phyloP scores from a whole-genome alignment of 2,329 filamentous ascomycete species.

The Paecilomyces dactylethromorphus region DNA sequence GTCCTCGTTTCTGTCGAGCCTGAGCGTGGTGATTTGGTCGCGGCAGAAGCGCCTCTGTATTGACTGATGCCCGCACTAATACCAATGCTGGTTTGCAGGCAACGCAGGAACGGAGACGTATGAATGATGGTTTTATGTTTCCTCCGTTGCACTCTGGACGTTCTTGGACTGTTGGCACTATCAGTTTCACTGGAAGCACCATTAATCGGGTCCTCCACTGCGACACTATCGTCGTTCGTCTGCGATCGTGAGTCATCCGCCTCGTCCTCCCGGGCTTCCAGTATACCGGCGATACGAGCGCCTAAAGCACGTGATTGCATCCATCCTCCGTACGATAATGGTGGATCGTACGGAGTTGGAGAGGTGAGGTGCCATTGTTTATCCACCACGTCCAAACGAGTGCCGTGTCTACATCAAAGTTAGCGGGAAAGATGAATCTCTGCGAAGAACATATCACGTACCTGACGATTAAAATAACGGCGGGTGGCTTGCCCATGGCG shows the following conservation, averaged over 20 bases:
- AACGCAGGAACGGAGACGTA: slow-evolving; percentile 88
- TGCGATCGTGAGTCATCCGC: slow-evolving; percentile 22
- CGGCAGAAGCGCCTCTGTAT: slow-evolving; percentile 15
- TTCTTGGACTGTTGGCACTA: background rate
- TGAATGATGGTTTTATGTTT: slow-evolving; percentile 79
- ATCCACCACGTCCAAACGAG: slow-evolving; percentile 88
- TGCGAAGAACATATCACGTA: slow-evolving; percentile 10
- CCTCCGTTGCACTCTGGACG: slow-evolving; percentile 34
- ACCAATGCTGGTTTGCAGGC: slow-evolving; percentile 83
- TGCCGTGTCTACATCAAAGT: slow-evolving; percentile 62
- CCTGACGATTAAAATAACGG: slow-evolving; percentile 38
- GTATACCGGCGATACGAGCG: slow-evolving; percentile 70
- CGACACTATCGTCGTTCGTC: background rate
- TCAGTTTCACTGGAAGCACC: slow-evolving; percentile 3
- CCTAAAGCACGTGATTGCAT: slow-evolving; percentile 77
- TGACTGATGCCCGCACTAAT: slow-evolving; percentile 75
- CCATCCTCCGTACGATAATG: slow-evolving; percentile 91
- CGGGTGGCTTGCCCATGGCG: slow-evolving; percentile 32
- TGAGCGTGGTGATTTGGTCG: background rate
- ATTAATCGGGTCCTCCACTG: slow-evolving; percentile 11
- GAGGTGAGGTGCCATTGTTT: slow-evolving; percentile 92
- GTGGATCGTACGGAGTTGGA: slow-evolving; percentile 89
- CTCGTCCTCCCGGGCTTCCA: slow-evolving; percentile 43
- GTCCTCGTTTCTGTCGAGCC: background rate
- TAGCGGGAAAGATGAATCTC: background rate